These are phyloP conservation scores for Nannizzia gypsea DNA, from an alignment of 2,329 filamentous ascomycete genomes.

Conservation along the genomic window DNA sequence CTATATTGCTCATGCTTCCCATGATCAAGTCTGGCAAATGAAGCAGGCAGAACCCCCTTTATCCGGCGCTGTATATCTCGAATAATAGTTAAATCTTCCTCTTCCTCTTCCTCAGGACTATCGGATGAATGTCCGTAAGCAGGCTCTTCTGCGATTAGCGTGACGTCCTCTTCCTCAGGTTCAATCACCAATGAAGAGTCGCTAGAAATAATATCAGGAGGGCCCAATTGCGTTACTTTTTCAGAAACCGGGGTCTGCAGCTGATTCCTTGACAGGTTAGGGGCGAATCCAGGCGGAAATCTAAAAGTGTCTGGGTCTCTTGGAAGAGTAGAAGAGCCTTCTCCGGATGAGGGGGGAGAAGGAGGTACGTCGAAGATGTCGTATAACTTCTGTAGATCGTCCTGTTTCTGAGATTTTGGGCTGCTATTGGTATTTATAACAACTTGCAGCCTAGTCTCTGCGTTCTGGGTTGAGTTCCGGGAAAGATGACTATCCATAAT, in stretches of 20 bases:
- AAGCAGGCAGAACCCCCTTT: slow-evolving; percentile 39
- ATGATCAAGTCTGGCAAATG: slow-evolving; percentile 34
- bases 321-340: slow-evolving; percentile 19
- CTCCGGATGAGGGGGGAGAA: slow-evolving; percentile 32
- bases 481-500: background rate
- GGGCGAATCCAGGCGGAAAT: slow-evolving; percentile 27
- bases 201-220: slow-evolving; percentile 9
- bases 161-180: slow-evolving; percentile 7
- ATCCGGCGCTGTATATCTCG: slow-evolving; percentile 30
- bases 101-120: slow-evolving; percentile 13
- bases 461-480: background rate
- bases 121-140: slow-evolving; percentile 3
- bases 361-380: slow-evolving; percentile 25
- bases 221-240: slow-evolving; percentile 13
- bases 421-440: background rate
- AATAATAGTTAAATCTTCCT: slow-evolving; percentile 20
- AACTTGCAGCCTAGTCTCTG: background rate
- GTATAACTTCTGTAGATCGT: background rate
- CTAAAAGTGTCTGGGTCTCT: slow-evolving; percentile 22
- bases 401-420: background rate
- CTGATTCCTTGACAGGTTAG: slow-evolving; percentile 19
- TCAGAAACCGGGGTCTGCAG: slow-evolving; percentile 20
- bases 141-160: background rate
- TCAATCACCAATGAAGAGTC: background rate
- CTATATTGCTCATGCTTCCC: slow-evolving; percentile 21